phyloP scores from a whole-genome alignment of 208 protist genomes.

The Trypanosoma platydactyli region DNA sequence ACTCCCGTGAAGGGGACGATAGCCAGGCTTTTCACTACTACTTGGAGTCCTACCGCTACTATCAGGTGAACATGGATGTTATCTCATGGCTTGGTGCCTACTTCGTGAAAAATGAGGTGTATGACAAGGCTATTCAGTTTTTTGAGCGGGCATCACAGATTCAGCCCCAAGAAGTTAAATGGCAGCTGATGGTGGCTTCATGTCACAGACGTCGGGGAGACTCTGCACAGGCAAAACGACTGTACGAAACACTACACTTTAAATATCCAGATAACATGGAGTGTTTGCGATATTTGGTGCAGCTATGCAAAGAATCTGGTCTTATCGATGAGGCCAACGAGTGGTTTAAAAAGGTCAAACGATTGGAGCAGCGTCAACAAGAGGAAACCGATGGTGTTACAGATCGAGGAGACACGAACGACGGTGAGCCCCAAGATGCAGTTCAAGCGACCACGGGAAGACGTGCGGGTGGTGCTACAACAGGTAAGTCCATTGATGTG shows the following conservation, averaged over 20 bases:
- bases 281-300: constrained; percentile 93
- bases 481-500: neutral
- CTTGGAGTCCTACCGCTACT: constrained; percentile 95
- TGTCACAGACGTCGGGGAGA: constrained; percentile 94
- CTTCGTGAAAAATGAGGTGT: constrained; percentile 96
- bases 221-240: constrained; percentile 89
- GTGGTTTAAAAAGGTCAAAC: constrained; percentile 87
- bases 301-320: constrained; percentile 92
- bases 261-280: constrained; percentile 95
- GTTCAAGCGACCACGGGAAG: constrained; percentile 15
- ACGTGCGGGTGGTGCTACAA: constrained; percentile 28
- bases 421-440: constrained; percentile 22
- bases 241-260: constrained; percentile 92
- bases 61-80: constrained; percentile 97
- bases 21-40: constrained; percentile 95
- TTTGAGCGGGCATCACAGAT: constrained; percentile 96
- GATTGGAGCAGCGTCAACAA: constrained; percentile 68
- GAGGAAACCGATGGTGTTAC: constrained; percentile 16
- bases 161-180: constrained; percentile 95
- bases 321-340: constrained; percentile 90
- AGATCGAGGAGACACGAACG: constrained; percentile 37
- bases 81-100: constrained; percentile 97
- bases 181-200: constrained; percentile 95
- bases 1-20: constrained; percentile 91
- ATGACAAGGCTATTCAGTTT: constrained; percentile 97